Base-by-base conservation (phyloP, 495 filamentous ascomycete species). In the Melanomma pulvis-pyrius region DNA sequence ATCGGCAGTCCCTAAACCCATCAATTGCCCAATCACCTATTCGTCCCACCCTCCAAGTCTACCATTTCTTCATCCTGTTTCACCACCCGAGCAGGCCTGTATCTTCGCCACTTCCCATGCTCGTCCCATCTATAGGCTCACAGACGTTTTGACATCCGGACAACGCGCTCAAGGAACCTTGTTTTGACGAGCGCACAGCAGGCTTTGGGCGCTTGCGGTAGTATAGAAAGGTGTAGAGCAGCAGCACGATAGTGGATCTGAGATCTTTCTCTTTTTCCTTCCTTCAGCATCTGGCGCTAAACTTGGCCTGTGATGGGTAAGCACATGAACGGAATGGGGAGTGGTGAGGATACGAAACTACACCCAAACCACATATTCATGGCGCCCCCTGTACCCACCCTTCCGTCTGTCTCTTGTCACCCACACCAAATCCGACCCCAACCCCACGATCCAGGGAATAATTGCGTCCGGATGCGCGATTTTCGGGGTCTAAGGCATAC, bases 401-500 rank as follows among this genome's bases (percentile, higher is more conserved):
- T 12, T 19, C 22, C 48, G 8, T n/a, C 11, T 29, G 26, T 51
- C 7, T 56, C 32, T 25, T 36, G 21, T n/a, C 49, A 36, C 50
- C 46, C 39, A 21, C 15, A 22, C 59, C 7, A 11, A 6, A 21
- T 12, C 24, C 25, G 13, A 48, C 17, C 39, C 39, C 4, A 44
- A 44, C 13, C 39, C 39, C 29, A 25, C 50, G 52, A 46, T 41
- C 7, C 1, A 41, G 21, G 13, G 7, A 2, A 8, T 8, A 25
- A 4, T 6, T 7, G 48, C n/a, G 6, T 30, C 34, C 11, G 2
- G n/a, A n/a, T 57, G 52, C 28, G 36, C 36, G 26, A 25, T 50
- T 65, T 65, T 65, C 51, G 25, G 61, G 61, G 61, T 65, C 61
- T 57, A 8, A 19, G 12, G 36, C 50, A 63, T 56, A 1, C 61